Evolutionary conservation across 345 rosid species (phyloP).

Genomic region (Euclidium syriacum): DNA sequence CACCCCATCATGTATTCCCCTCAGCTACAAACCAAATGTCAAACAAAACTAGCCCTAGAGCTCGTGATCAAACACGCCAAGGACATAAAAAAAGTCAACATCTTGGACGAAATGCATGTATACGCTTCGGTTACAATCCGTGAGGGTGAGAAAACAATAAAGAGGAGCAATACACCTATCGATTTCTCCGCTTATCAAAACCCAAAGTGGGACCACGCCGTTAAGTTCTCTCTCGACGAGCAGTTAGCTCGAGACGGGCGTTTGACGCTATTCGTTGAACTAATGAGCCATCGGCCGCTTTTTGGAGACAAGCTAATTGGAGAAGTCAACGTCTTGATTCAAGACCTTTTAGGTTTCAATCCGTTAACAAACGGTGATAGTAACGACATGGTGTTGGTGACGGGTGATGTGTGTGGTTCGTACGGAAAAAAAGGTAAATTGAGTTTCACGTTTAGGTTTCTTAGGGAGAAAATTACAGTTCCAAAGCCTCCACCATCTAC

Average conservation of each 20-base stretch:
- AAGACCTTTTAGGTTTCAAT: constrained; percentile 30
- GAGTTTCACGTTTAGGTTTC: constrained; percentile 43
- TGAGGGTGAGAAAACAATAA: constrained; percentile 27
- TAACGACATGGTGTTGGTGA: constrained; percentile 31
- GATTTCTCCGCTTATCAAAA: constrained; percentile 36
- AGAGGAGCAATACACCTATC: constrained; percentile 32
- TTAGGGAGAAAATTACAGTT: too few relatives aligned
- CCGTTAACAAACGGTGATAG: neutral
- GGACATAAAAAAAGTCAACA: constrained; percentile 44
- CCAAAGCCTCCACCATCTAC: too few relatives aligned
- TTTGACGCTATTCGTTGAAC: constrained; percentile 36
- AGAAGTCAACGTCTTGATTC: constrained; percentile 50
- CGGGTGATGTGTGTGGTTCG: constrained; percentile 46
- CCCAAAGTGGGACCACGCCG: constrained; percentile 55
- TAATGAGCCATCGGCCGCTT: constrained; percentile 40
- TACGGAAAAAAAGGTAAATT: constrained; percentile 60
- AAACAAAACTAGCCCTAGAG: constrained; percentile 30
- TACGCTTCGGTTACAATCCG: constrained; percentile 45
- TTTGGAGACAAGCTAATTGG: constrained; percentile 55
- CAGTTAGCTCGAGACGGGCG: constrained; percentile 36
- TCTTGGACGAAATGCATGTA: constrained; percentile 55
- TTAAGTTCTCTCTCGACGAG: constrained; percentile 43
- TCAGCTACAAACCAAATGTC: too few relatives aligned
- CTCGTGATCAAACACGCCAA: constrained; percentile 47
- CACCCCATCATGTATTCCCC: too few relatives aligned